Percentiles rank a stretch among this genome's conserved stretches.
phyloP scores from a whole-genome alignment of 1,284 basidiomycete genomes.

The Chiua sp. region DNA sequence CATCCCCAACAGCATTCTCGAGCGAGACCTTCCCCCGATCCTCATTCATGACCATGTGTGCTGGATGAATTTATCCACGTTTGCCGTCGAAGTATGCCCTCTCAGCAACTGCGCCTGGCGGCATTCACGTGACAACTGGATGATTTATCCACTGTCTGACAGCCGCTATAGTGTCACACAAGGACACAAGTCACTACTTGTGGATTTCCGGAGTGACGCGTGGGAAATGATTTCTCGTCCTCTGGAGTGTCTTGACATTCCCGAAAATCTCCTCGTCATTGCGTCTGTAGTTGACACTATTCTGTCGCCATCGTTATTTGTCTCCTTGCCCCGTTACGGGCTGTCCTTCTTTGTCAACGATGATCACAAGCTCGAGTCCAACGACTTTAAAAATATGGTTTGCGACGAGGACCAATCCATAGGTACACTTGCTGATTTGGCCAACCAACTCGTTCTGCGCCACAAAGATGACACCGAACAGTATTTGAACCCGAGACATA shows the following conservation, averaged over 20 bases:
- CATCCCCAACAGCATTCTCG: constrained; percentile 41
- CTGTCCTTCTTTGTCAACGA: constrained; percentile 40
- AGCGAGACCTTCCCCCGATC: constrained; percentile 42
- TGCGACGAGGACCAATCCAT: constrained; percentile 29
- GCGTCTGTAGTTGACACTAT: not conserved
- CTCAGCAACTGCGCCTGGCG: constrained; percentile 27
- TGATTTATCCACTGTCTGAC: no score
- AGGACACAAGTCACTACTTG: constrained; percentile 22
- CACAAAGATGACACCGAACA: constrained; percentile 13
- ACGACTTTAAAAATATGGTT: constrained; percentile 24
- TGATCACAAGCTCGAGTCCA: constrained; percentile 33
- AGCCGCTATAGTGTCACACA: no score
- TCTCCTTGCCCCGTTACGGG: constrained; percentile 42
- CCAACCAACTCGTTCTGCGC: constrained; percentile 46
- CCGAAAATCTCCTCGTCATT: no score
- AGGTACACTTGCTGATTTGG: constrained; percentile 35
- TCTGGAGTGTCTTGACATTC: no score
- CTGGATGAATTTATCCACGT: constrained; percentile 41
- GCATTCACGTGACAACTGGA: constrained; percentile 19
- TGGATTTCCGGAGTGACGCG: constrained; percentile 36
- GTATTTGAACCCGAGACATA: constrained; percentile 24
- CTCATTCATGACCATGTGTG: constrained; percentile 36
- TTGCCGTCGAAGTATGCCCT: constrained; percentile 44
- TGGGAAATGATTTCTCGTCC: no score
- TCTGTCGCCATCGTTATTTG: no score